These are phyloP conservation scores for Diphasiastrum complanatum DNA, from an alignment of 83 land plant species.

Conservation along the genomic window DNA sequence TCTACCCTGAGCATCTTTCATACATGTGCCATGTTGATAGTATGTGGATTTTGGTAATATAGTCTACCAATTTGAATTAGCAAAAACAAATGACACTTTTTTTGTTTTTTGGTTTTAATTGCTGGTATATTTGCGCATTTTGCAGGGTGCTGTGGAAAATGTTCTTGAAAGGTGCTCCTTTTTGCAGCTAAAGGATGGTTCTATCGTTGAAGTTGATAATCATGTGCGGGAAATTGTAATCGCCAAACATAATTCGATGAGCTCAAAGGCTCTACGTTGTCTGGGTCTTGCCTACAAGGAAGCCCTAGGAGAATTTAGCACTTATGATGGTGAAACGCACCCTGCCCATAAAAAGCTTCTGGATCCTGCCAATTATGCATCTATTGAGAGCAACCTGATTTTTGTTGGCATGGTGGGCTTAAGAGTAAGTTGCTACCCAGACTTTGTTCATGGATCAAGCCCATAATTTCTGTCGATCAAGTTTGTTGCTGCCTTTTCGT, in stretches of 20 bases:
- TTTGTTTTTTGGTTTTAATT: not conserved
- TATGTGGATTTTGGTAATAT: not conserved
- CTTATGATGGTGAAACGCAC: conserved; percentile 56
- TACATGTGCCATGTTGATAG: not conserved
- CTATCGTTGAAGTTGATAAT: conserved; percentile 52
- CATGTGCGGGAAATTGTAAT: conserved; percentile 44
- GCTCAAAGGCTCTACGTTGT: conserved; percentile 74
- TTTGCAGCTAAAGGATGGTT: conserved; percentile 63
- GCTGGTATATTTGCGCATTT: not conserved
- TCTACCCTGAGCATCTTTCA: not conserved
- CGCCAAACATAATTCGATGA: conserved; percentile 44
- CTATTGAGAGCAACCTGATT: conserved; percentile 67
- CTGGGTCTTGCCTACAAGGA: conserved; percentile 81
- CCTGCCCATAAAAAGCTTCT: conserved; percentile 71
- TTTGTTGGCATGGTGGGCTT: conserved; percentile 85
- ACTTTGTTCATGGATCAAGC: not conserved
- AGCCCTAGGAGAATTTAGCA: conserved; percentile 59
- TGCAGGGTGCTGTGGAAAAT: conserved; percentile 86
- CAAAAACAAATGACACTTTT: not conserved
- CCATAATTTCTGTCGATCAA: not conserved
- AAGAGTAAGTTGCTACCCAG: conserved; percentile 50
- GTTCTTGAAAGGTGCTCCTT: conserved; percentile 55
- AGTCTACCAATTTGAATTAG: conserved; percentile 6
- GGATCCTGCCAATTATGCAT: conserved; percentile 59
- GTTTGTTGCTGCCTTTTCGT: not conserved